Evolutionary conservation across 1,284 basidiomycete genomes (phyloP), one percentile per base, ranked within the genome.

Genomic region (Calocybe gambosa): DNA sequence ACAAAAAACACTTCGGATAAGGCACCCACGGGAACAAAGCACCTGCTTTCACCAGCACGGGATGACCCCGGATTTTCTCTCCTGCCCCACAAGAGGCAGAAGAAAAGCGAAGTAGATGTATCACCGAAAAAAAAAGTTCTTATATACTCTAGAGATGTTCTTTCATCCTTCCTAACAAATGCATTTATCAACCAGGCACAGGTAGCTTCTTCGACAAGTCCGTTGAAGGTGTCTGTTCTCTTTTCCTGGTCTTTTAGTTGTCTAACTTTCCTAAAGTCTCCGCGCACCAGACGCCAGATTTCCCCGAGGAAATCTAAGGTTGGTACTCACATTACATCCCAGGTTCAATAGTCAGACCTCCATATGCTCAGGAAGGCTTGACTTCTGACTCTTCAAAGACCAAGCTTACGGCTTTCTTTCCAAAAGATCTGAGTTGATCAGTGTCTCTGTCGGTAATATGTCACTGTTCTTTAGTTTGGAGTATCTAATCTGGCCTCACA

Each of bases 391-490:
- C 19, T 35, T 35, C 41, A 15, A 42, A 35, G 9, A 23, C 41
- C 1, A 42, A 34, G 19, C 41, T 42, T 13, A 42, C 41, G 21
- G 34, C 41, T 4, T 42, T 42, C 15, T 29, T 42, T 35, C 41
- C 12, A 7, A 18, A 42, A 42, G 13, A 16, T 20, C 25, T 42
- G 31, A 42, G 31, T 10, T n/a, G 19, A 16, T 16, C 4, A 29
- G 28, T 29, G 13, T 29, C 28, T 29, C n/a, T n/a, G n/a, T n/a
- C n/a, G n/a, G n/a, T n/a, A n/a, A n/a, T n/a, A n/a, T n/a, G n/a
- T n/a, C n/a, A n/a, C n/a, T n/a, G n/a, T n/a, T n/a, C n/a, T n/a
- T n/a, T n/a, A n/a, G n/a, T n/a, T n/a, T n/a, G n/a, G n/a, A n/a
- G n/a, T n/a, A n/a, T n/a, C n/a, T n/a, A n/a, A n/a, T n/a, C n/a